These are phyloP conservation scores for Saccharomycopsis hybrid DNA, from an alignment of 1,139 yeast genomes.

Conservation along the genomic window DNA sequence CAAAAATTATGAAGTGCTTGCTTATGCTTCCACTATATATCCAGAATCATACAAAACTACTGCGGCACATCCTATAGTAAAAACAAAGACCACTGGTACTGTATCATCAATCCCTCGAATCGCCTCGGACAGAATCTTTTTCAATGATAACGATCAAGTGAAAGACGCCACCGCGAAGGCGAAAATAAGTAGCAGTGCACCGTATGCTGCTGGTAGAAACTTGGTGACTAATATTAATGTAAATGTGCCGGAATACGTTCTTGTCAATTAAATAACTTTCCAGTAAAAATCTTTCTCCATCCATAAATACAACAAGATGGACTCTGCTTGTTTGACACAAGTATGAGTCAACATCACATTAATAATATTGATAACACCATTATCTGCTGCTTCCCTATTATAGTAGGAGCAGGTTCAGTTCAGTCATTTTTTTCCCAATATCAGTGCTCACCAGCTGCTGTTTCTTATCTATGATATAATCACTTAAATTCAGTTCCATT, in stretches of 20 bases:
- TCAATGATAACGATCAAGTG: not conserved
- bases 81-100: not conserved
- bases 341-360: not conserved
- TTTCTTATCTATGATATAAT: not conserved
- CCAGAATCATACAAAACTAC: slow-evolving; percentile 6
- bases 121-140: slow-evolving; percentile 8
- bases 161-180: not conserved
- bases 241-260: slow-evolving; percentile 12
- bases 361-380: not conserved
- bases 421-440: not conserved
- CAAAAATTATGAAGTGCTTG: slow-evolving; percentile 1
- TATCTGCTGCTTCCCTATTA: not conserved
- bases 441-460: not conserved
- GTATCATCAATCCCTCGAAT: not conserved
- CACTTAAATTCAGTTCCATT: too few species aligned
- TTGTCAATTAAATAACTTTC: not conserved
- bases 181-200: too few species aligned
- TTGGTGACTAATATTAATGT: not conserved
- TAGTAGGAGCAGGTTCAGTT: not conserved
- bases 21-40: slow-evolving; percentile 5
- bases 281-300: too few species aligned
- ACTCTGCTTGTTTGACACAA: not conserved
- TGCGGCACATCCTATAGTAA: not conserved
- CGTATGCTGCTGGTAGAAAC: too few species aligned
- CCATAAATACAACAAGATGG: too few species aligned